Conservation (phyloP, 495 filamentous ascomycete genomes). For the Penicillium bovifimosum region DNA sequence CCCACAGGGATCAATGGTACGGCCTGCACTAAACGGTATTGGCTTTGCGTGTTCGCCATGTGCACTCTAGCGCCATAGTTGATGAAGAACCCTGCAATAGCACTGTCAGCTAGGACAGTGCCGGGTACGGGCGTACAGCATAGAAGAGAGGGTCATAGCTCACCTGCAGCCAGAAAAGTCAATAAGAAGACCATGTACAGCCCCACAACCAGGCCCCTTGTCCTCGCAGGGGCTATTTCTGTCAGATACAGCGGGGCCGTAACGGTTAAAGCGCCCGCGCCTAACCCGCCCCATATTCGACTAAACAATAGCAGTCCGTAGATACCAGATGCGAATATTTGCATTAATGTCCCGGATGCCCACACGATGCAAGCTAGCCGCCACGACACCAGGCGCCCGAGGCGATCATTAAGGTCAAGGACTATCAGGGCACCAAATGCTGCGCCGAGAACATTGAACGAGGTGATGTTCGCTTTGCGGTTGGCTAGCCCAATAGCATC, state of each 20-base stretch:
- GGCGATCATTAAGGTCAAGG: constrained; percentile 37
- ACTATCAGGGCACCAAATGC: constrained; percentile 37
- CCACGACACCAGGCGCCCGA: constrained; percentile 38
- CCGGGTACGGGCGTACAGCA: neutral
- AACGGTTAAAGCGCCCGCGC: constrained; percentile 46
- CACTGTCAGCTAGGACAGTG: neutral
- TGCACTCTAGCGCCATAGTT: constrained; percentile 41
- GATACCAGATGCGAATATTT: constrained; percentile 40
- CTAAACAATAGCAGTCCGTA: constrained; percentile 43
- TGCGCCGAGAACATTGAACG: constrained; percentile 41
- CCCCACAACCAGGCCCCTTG: constrained; percentile 46
- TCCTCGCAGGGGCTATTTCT: constrained; percentile 45
- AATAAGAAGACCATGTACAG: constrained; percentile 47
- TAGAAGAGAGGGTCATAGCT: constrained; percentile 1
- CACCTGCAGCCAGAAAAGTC: constrained; percentile 35
- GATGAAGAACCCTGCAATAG: constrained; percentile 40
- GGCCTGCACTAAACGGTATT: constrained; percentile 42
- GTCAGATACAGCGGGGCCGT: constrained; percentile 46
- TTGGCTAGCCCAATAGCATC: constrained; percentile 35
- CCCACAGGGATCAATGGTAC: constrained; percentile 40
- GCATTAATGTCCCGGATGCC: constrained; percentile 38
- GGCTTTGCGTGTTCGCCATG: constrained; percentile 34
- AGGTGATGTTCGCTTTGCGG: constrained; percentile 42
- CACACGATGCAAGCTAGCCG: constrained; percentile 37
- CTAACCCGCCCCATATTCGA: constrained; percentile 42